Evolutionary conservation across 345 rosid species (phyloP).

Genomic region (Corymbia maculata): DNA sequence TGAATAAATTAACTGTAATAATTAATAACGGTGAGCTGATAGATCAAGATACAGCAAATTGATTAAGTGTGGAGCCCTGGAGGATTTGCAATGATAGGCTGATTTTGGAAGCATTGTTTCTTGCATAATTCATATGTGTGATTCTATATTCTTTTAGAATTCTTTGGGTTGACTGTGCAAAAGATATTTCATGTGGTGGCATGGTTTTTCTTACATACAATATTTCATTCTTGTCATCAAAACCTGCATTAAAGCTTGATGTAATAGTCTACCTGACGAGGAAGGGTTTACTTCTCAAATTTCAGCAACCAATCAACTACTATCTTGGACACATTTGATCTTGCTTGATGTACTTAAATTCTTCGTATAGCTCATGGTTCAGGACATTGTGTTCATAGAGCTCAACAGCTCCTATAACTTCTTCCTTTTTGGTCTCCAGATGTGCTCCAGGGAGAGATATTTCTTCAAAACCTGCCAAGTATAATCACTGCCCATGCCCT

Average conservation of each 20-base stretch:
- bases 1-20: not conserved
- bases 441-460: conserved; percentile 91
- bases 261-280: not conserved
- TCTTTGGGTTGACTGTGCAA: not conserved
- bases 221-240: not conserved
- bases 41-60: not conserved
- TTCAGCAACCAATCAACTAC: not conserved
- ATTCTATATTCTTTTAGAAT: not conserved
- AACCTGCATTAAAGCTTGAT: not conserved
- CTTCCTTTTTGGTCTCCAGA: conserved; percentile 32
- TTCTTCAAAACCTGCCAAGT: conserved; percentile 97
- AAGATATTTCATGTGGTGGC: not conserved
- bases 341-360: not conserved
- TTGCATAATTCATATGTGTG: not conserved
- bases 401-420: not conserved
- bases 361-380: not conserved
- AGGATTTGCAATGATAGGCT: not conserved
- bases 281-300: not conserved
- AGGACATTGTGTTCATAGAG: not conserved
- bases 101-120: not conserved
- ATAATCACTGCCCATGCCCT: conserved; percentile 80
- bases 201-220: not conserved
- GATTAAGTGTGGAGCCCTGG: not conserved
- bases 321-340: not conserved
- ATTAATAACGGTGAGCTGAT: not conserved